Conservation (phyloP, 306 rosid genomes). For the Ceratonia siliqua region DNA sequence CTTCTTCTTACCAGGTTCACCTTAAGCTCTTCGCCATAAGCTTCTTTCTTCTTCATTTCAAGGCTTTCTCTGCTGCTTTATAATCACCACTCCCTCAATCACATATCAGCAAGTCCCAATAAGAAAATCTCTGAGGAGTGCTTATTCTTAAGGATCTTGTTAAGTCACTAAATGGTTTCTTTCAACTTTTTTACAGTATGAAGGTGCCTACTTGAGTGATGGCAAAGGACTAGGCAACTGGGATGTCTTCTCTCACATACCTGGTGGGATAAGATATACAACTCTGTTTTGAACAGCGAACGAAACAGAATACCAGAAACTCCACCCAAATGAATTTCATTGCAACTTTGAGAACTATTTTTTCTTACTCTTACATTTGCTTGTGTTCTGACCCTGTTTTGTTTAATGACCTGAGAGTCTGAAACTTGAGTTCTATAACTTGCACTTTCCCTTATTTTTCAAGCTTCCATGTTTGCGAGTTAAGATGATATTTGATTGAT, state of each 20-base stretch:
- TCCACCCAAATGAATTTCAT: neutral
- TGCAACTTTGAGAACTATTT: neutral
- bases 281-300: neutral
- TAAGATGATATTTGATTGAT: neutral
- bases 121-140: neutral
- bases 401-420: neutral
- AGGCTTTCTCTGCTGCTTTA: neutral
- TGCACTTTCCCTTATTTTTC: neutral
- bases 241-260: slow-evolving; percentile 65
- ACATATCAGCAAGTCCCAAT: neutral
- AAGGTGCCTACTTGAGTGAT: slow-evolving; percentile 63
- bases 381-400: neutral
- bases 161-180: neutral
- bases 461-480: neutral
- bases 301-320: neutral
- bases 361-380: neutral
- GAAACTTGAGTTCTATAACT: neutral
- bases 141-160: neutral
- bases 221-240: slow-evolving; percentile 71
- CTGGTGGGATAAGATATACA: slow-evolving; percentile 39
- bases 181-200: slow-evolving; percentile 48
- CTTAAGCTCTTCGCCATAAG: neutral
- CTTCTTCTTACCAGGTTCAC: slow-evolving; percentile 73
- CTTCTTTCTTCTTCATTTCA: neutral
- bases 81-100: neutral